Percentiles rank a stretch among this genome's conserved stretches.
Conservation (phyloP, 495 filamentous ascomycete species). For the Emericellopsis terricola region DNA sequence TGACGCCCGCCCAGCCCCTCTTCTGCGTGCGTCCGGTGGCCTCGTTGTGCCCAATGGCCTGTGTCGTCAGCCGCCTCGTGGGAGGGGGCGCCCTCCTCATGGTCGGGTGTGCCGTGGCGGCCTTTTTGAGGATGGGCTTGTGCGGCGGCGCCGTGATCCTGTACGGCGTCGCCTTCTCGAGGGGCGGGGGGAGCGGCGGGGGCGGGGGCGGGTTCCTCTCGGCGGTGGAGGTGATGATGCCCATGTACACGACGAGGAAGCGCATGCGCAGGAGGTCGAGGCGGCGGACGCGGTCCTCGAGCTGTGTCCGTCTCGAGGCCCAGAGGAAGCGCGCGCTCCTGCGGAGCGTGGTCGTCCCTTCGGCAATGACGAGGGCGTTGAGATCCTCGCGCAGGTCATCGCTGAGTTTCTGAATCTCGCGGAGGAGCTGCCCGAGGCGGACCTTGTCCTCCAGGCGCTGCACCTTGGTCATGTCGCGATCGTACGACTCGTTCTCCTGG, state of each 20-base stretch:
- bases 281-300: conserved; percentile 34
- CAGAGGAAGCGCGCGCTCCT: conserved; percentile 27
- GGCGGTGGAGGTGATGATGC: conserved; percentile 23
- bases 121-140: conserved; percentile 12
- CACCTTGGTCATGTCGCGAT: conserved; percentile 30
- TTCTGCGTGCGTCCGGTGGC: conserved; percentile 16
- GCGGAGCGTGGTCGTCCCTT: conserved; percentile 21
- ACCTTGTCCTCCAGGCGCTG: conserved; percentile 32
- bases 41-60: conserved; percentile 22
- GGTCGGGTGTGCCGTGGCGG: conserved; percentile 14
- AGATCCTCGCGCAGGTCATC: conserved; percentile 32
- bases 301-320: conserved; percentile 21
- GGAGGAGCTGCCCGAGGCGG: conserved; percentile 27
- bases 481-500: conserved; percentile 34
- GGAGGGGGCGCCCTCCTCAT: conserved; percentile 19
- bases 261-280: conserved; percentile 43
- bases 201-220: conserved; percentile 11
- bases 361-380: conserved; percentile 24
- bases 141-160: conserved; percentile 4
- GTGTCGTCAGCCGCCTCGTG: conserved; percentile 23
- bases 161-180: conserved; percentile 8
- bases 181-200: not conserved
- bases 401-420: conserved; percentile 37
- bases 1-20: conserved; percentile 32
- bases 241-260: conserved; percentile 35